Evolutionary conservation across 1,284 basidiomycete genomes (phyloP), one percentile per base, ranked within the genome.

Genomic region (Ustilago shanxiensis): DNA sequence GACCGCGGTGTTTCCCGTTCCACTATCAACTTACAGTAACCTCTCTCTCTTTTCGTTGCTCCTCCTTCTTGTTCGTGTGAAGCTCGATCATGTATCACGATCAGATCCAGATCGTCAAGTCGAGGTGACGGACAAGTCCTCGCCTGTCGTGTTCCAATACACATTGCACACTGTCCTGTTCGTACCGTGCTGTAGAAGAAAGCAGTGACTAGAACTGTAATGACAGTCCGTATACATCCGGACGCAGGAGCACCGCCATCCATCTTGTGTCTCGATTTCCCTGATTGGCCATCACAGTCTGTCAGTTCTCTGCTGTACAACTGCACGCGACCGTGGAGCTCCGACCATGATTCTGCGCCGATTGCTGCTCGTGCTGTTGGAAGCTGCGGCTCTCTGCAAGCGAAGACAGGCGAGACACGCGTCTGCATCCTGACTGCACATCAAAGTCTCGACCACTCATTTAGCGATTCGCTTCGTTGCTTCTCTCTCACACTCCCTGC

Each of bases 401-500:
- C 39, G 56, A 28, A 10, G 22, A 37, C 22, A 66, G 29, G 45
- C 64, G 64, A 66, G 64, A 67, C 65, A 61, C 57, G 65, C 65
- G 39, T 22, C 29, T 28, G 57, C 64, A 60, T 60, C 52, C 22
- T 52, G 54, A 20, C 26, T 24, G 24, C 45, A 13, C 53, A 50
- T 28, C 41, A 31, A 60, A 22, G 26, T 47, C 44, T 47, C 44
- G 44, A 52, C 57, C n/a, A n/a, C n/a, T n/a, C 53, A 55, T 5
- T 11, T 33, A 5, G 31, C 57, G 64, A 55, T 35, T 26, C 16
- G 13, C 20, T 22, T 41, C 41, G 44, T 20, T 47, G 20, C 44
- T n/a, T n/a, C n/a, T n/a, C n/a, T 52, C 14, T 53, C 51, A 53
- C 31, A 16, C 37, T 39, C 11, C 14, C 13, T 16, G 7, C 18